Percentiles rank a stretch among this genome's conserved stretches.
These are phyloP conservation scores for Suhomyces tanzawaensis DNA, from an alignment of 805 yeast species.

Conservation along the genomic window DNA sequence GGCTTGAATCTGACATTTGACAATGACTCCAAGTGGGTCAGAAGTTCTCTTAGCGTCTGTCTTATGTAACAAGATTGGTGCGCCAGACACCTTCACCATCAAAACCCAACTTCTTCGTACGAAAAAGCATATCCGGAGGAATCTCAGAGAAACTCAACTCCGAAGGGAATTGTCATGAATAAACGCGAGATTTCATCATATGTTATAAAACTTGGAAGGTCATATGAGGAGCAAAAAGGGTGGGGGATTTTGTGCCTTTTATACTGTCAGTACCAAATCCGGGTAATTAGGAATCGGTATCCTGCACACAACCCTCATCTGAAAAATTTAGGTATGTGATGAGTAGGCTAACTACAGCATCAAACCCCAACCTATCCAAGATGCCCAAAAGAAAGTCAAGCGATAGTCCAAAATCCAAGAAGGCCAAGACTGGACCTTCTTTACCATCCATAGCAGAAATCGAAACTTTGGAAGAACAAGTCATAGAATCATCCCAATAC, in stretches of 20 bases:
- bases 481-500: slow-evolving; percentile 47
- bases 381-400: slow-evolving; percentile 6
- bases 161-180: slow-evolving; percentile 41
- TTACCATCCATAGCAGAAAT: slow-evolving; percentile 17
- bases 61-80: slow-evolving; percentile 45
- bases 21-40: no score
- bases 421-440: slow-evolving; percentile 6
- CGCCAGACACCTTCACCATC: slow-evolving; percentile 50
- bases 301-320: slow-evolving; percentile 5
- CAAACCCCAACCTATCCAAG: slow-evolving; percentile 3
- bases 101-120: slow-evolving; percentile 39
- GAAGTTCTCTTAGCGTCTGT: slow-evolving; percentile 46
- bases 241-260: not conserved
- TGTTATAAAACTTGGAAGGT: slow-evolving; percentile 66
- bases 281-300: slow-evolving; percentile 18
- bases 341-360: not conserved
- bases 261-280: slow-evolving; percentile 9
- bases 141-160: slow-evolving; percentile 39
- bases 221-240: slow-evolving; percentile 33
- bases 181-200: slow-evolving; percentile 63
- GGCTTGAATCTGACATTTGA: no score
- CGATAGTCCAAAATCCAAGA: slow-evolving; percentile 5
- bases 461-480: slow-evolving; percentile 23
- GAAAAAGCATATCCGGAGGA: slow-evolving; percentile 34
- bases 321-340: slow-evolving; percentile 3